Conservation (phyloP, 225 moss, liverwort and hornwort species). For the Straminergon stramineum region DNA sequence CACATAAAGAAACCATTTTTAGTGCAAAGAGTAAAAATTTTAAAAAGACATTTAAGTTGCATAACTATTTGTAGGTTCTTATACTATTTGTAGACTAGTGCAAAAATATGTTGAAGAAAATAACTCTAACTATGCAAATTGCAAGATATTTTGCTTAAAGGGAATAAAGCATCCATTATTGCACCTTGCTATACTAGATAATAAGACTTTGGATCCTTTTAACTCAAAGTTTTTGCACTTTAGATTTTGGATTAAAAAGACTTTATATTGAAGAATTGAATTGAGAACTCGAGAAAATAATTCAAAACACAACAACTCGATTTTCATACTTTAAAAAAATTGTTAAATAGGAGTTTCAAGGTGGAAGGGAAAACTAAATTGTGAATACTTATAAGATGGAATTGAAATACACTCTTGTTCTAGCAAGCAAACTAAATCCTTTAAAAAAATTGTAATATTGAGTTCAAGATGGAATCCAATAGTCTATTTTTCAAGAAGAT, state of each 20-base stretch:
- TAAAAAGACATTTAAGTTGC: not conserved
- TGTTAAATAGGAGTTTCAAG: not conserved
- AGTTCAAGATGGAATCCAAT: rapidly evolving
- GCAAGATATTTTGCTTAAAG: too few species aligned
- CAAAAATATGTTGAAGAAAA: not conserved
- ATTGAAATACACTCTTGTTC: not conserved
- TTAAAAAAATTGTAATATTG: not conserved
- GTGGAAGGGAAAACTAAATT: not conserved
- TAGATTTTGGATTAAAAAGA: not conserved
- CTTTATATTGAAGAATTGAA: not conserved
- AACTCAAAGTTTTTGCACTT: not conserved
- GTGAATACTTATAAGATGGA: too few species aligned
- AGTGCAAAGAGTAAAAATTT: not conserved
- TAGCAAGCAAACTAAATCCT: rapidly evolving
- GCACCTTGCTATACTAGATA: rapidly evolving
- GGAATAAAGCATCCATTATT: not conserved
- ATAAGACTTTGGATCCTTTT: not conserved
- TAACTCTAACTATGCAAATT: rapidly evolving
- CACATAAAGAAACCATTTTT: not conserved
- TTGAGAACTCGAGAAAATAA: too few species aligned
- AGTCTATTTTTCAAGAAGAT: too few species aligned
- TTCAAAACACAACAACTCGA: not conserved
- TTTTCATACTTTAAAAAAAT: not conserved
- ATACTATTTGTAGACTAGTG: not conserved
- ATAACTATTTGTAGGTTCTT: not conserved